Percentiles rank a stretch among this genome's conserved stretches.
phyloP scores from a whole-genome alignment of 306 rosid genomes.

The Vigna angularis region DNA sequence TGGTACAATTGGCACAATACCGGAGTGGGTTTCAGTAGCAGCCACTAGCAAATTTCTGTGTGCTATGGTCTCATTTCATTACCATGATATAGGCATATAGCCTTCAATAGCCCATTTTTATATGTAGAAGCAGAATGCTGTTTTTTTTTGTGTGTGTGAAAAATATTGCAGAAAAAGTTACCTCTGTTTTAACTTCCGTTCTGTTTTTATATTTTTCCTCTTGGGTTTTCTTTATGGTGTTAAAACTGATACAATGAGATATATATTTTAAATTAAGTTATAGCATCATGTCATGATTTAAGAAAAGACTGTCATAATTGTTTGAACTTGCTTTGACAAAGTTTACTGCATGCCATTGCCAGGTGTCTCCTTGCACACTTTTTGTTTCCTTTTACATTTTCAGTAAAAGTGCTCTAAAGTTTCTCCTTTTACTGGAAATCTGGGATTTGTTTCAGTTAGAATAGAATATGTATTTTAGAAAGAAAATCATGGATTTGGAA shows the following conservation, averaged over 20 bases:
- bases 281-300: slow-evolving; percentile 24
- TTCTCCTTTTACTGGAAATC: background rate
- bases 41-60: too few relatives aligned
- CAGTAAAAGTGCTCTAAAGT: background rate
- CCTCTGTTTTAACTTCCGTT: background rate
- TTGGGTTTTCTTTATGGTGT: slow-evolving; percentile 15
- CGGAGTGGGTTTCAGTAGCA: too few relatives aligned
- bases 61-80: too few relatives aligned
- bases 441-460: background rate
- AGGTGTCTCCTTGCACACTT: background rate
- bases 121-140: background rate
- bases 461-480: background rate
- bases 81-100: background rate
- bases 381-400: background rate
- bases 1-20: too few relatives aligned
- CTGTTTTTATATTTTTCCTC: background rate
- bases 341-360: background rate
- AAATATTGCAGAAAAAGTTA: background rate
- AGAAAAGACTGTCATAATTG: slow-evolving; percentile 13
- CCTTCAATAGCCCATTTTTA: background rate
- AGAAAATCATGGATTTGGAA: slow-evolving; percentile 9
- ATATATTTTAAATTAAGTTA: slow-evolving; percentile 4
- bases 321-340: slow-evolving; percentile 2
- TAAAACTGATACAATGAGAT: background rate
- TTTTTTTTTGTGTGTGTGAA: background rate